These are phyloP conservation scores for Nakazawaea anatomiae DNA, from an alignment of 805 yeast species.

Conservation along the genomic window DNA sequence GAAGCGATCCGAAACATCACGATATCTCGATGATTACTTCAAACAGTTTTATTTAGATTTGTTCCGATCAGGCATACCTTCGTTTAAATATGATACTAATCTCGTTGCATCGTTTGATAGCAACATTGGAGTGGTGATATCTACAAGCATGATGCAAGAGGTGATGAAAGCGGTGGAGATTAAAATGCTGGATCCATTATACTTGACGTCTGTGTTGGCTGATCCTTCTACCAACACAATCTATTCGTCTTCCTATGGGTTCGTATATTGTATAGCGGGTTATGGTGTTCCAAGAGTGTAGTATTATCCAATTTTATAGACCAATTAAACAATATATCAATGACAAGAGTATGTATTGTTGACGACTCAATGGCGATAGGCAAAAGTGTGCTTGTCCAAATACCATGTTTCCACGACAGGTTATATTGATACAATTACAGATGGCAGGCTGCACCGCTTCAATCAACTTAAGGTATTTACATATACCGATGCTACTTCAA, in stretches of 20 bases:
- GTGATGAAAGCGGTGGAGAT: not conserved
- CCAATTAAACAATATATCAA: too few relatives aligned
- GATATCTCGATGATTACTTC: not conserved
- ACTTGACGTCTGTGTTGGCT: not conserved
- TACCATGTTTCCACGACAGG: too few relatives aligned
- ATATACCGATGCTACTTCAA: too few relatives aligned
- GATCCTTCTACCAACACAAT: not conserved
- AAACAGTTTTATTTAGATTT: slow-evolving; percentile 6
- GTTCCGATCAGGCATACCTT: not conserved
- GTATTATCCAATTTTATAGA: too few relatives aligned
- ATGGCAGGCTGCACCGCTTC: too few relatives aligned
- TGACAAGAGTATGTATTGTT: too few relatives aligned
- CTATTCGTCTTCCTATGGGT: not conserved
- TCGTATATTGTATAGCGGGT: not conserved
- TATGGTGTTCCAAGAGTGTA: not conserved
- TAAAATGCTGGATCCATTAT: not conserved
- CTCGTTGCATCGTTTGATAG: not conserved
- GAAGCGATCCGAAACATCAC: not conserved
- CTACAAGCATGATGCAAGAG: not conserved
- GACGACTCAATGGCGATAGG: too few relatives aligned
- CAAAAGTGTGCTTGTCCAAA: too few relatives aligned
- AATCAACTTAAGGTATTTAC: too few relatives aligned
- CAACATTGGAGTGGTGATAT: not conserved
- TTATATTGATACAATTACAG: too few relatives aligned
- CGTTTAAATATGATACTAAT: not conserved